phyloP scores from a whole-genome alignment of 73 alveolate genomes.

The Symbiodinium pilosum region DNA sequence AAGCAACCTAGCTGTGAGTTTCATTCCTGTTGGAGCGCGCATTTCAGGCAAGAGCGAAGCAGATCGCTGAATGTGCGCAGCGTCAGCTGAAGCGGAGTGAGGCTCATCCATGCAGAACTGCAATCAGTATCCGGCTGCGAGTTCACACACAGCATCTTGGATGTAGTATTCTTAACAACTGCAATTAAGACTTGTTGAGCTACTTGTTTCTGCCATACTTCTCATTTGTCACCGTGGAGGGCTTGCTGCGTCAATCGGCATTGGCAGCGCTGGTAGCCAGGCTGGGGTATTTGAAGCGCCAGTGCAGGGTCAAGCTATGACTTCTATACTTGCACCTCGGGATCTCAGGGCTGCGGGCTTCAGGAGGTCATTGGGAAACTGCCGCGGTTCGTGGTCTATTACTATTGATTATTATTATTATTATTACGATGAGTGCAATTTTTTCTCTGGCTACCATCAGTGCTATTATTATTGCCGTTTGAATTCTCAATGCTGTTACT shows the following conservation, averaged over 20 bases:
- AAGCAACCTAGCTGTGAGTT: background rate
- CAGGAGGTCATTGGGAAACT: no score
- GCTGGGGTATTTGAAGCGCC: background rate
- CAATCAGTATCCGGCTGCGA: background rate
- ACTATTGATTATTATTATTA: no score
- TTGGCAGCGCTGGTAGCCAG: constrained; percentile 91
- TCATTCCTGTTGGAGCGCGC: background rate
- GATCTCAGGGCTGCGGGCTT: no score
- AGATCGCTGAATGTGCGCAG: constrained; percentile 73
- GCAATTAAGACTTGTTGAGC: background rate
- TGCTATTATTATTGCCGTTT: no score
- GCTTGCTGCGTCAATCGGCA: constrained; percentile 82
- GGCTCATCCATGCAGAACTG: background rate
- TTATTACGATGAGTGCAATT: no score
- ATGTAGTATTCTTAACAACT: background rate
- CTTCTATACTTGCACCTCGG: no score
- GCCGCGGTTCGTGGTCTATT: no score
- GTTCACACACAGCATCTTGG: background rate
- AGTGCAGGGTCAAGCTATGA: no score
- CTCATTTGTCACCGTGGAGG: no score
- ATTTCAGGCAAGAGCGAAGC: constrained; percentile 58
- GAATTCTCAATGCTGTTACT: no score
- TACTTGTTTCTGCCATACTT: background rate
- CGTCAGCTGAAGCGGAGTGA: constrained; percentile 91
- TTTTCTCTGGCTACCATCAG: no score